Conservation (phyloP, 306 rosid species). For the Casuarina equisetifolia region DNA sequence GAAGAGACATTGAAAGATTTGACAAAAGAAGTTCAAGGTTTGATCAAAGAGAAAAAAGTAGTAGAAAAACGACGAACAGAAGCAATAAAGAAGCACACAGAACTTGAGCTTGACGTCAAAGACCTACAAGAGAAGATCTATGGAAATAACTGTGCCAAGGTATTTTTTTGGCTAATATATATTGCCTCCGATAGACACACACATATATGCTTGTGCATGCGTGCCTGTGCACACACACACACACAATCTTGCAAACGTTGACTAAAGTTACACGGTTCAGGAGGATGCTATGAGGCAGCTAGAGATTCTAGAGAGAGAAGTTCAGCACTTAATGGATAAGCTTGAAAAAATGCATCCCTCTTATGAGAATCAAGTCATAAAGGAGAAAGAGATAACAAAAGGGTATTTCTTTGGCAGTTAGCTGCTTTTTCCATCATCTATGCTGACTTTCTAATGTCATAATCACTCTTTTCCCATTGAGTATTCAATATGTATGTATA, state of each 20-base stretch:
- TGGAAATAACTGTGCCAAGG: slow-evolving; percentile 67
- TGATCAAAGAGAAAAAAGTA: slow-evolving; percentile 78
- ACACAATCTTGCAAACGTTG: slow-evolving; percentile 27
- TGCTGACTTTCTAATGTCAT: not conserved
- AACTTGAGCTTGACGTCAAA: slow-evolving; percentile 91
- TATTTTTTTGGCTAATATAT: slow-evolving; percentile 29
- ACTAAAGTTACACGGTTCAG: slow-evolving; percentile 43
- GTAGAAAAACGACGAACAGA: slow-evolving; percentile 66
- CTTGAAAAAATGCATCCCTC: slow-evolving; percentile 73
- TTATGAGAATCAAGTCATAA: slow-evolving; percentile 60
- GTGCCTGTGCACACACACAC: not conserved
- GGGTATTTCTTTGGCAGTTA: slow-evolving; percentile 49
- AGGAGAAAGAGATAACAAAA: slow-evolving; percentile 77
- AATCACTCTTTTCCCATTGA: not conserved
- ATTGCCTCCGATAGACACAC: not conserved
- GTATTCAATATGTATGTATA: not conserved
- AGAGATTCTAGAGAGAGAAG: slow-evolving; percentile 60
- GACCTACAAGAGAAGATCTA: slow-evolving; percentile 83
- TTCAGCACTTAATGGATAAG: slow-evolving; percentile 68
- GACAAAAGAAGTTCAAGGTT: slow-evolving; percentile 75
- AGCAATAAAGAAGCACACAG: slow-evolving; percentile 74
- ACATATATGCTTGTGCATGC: not conserved
- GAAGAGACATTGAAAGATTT: slow-evolving; percentile 80
- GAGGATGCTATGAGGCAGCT: slow-evolving; percentile 77
- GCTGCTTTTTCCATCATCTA: slow-evolving; percentile 13